A percentile compares a stretch with the other conserved stretches of the same genome.
These are phyloP conservation scores for Leptographium galeiforme DNA, from an alignment of 2,329 filamentous ascomycete genomes.

Conservation along the genomic window DNA sequence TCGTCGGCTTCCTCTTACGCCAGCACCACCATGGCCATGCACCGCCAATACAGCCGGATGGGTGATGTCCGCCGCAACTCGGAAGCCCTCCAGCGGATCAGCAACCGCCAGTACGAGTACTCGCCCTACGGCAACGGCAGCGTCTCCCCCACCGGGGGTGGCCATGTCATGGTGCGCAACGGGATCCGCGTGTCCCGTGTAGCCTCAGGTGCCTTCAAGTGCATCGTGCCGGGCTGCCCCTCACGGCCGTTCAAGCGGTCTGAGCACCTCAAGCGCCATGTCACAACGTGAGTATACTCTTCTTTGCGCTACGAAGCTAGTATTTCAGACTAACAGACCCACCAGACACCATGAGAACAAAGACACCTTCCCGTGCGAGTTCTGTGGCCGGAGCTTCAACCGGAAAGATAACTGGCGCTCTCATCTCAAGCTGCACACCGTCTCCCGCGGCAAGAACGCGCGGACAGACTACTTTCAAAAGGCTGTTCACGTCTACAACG, in stretches of 20 bases:
- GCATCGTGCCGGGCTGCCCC: conserved; percentile 30
- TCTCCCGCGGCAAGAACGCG: conserved; percentile 16
- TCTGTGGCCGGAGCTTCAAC: conserved; percentile 24
- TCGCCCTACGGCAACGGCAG: not conserved
- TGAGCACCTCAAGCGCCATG: conserved; percentile 43
- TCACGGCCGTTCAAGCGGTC: conserved; percentile 35
- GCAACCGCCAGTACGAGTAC: not conserved
- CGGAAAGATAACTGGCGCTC: conserved; percentile 24
- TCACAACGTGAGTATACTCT: conserved; percentile 29
- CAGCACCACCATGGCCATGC: not conserved
- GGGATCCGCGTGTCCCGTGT: conserved; percentile 15
- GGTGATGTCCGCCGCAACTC: conserved; percentile 2
- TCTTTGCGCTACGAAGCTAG: not conserved
- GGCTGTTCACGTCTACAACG: conserved; percentile 15
- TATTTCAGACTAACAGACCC: not conserved
- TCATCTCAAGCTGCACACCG: conserved; percentile 24
- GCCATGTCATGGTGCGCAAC: conserved; percentile 9
- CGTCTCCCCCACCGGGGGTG: not conserved
- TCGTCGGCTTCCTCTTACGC: not conserved
- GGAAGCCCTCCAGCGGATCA: conserved; percentile 2
- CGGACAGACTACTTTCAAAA: conserved; percentile 18
- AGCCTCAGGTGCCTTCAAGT: conserved; percentile 21
- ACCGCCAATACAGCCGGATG: not conserved
- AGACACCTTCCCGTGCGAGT: conserved; percentile 23
- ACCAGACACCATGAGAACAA: conserved; percentile 15